Conservation (phyloP, 495 filamentous ascomycete genomes). For the Lasiosphaeris hirsuta region DNA sequence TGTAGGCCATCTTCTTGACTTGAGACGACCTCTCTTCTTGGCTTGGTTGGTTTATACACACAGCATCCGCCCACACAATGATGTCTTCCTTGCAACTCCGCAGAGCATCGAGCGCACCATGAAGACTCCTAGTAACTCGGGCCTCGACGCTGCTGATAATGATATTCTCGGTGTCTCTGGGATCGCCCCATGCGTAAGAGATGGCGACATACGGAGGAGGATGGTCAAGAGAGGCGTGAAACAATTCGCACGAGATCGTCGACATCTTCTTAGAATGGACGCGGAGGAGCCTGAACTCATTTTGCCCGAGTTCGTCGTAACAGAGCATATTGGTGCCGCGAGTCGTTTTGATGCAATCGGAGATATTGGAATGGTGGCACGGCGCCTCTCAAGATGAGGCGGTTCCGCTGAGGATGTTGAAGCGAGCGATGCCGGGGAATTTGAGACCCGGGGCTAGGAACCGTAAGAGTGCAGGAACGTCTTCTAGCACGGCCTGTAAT, state of each 20-base stretch:
- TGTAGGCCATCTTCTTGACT: conserved; percentile 18
- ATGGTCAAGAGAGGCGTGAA: conserved; percentile 16
- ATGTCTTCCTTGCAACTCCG: conserved; percentile 15
- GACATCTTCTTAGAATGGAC: conserved; percentile 11
- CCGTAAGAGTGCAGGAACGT: too few species aligned
- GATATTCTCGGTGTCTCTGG: conserved; percentile 17
- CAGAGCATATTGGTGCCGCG: conserved; percentile 5
- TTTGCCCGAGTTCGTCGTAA: conserved; percentile 4
- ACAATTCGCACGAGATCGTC: conserved; percentile 20
- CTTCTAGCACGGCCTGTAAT: background rate
- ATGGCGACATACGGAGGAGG: conserved; percentile 19
- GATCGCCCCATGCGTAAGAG: conserved; percentile 30
- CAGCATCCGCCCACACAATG: conserved; percentile 18
- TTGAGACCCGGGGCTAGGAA: too few species aligned
- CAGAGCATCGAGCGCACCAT: conserved; percentile 18
- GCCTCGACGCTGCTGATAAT: conserved; percentile 18
- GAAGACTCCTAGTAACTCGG: conserved; percentile 17
- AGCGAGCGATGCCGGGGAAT: too few species aligned
- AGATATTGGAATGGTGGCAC: too few species aligned
- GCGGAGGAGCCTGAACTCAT: conserved; percentile 14
- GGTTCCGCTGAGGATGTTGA: too few species aligned
- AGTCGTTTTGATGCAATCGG: background rate
- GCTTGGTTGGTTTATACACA: conserved; percentile 23
- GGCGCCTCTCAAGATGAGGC: too few species aligned
- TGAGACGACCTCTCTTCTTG: conserved; percentile 15